A percentile compares a stretch with the other conserved stretches of the same genome.
Conservation (phyloP, 176 grass and related monocot genomes). For the Zea luxurians region DNA sequence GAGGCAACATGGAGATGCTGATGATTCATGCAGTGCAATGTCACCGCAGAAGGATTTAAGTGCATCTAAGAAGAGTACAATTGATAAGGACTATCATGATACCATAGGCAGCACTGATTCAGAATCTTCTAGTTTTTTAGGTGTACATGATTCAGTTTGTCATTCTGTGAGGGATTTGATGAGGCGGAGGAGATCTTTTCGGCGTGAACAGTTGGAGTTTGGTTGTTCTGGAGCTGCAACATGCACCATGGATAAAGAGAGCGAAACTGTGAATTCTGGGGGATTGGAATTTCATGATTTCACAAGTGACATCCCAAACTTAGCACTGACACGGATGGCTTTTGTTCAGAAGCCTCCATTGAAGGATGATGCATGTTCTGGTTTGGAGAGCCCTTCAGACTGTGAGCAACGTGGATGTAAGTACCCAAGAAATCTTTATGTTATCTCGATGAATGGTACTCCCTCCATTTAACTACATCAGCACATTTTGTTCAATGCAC, state of each 20-base stretch:
- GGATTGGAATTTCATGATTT: conserved; percentile 20
- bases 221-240: conserved; percentile 44
- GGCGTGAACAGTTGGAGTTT: conserved; percentile 55
- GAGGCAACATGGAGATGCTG: conserved; percentile 34
- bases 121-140: conserved; percentile 46
- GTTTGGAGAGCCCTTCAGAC: conserved; percentile 45
- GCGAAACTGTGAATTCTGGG: conserved; percentile 28
- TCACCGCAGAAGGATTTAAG: conserved; percentile 17
- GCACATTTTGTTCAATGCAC: too few relatives aligned
- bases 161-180: conserved; percentile 89
- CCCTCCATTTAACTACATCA: not conserved
- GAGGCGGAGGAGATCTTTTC: conserved; percentile 67
- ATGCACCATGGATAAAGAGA: conserved; percentile 21
- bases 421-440: conserved; percentile 16
- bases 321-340: conserved; percentile 50
- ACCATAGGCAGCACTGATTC: conserved; percentile 23
- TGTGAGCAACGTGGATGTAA: conserved; percentile 33
- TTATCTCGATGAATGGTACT: conserved; percentile 24
- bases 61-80: conserved; percentile 40
- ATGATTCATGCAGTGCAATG: conserved; percentile 34
- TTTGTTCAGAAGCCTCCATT: conserved; percentile 60
- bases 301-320: conserved; percentile 28
- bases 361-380: conserved; percentile 50
- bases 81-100: conserved; percentile 39
- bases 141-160: conserved; percentile 34